Evolutionary conservation across 345 rosid species (phyloP), one percentile per base, ranked within the genome.

Genomic region (Corchorus capsularis): DNA sequence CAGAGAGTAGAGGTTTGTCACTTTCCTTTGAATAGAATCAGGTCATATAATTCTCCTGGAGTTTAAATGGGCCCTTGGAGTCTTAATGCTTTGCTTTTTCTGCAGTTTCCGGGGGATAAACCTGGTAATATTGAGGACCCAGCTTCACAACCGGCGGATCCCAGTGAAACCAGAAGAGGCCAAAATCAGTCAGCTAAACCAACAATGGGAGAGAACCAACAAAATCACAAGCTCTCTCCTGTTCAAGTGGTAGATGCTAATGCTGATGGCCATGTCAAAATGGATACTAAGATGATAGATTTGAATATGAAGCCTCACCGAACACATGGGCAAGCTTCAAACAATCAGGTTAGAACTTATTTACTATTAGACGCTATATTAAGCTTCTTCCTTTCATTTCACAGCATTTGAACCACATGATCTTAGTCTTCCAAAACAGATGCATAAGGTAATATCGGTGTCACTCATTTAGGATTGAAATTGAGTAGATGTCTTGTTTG

Each of bases 71-170:
- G 35, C 27, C 71, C 71, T 73, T 75, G 8, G 57, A 43, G 63
- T 50, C 34, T 64, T 8, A 2, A 16, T 14, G 27, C n/a, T 57
- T 59, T 17, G 15, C 19, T 71, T 71, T 27, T 80, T 60, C 39
- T 82, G 72, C 82, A 94, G 98, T 91, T 92, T 82, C 92, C 94
- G 34, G 96, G 91, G 41, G 88, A 87, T 82, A 90, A 87, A 78
- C 71, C 85, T 17, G 79, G 69, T 43, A 20, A 54, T 69, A 14
- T 35, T 14, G 85, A 80, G 20, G 77, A 75, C 43, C 75, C 71
- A 55, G 73, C 70, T 72, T 54, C 75, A n/a, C 82, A 84, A 65
- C 78, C 85, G 0, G 32, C 43, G 53, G 85, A 83, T 69, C 71
- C 79, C 6, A 80, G 79, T n/a, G 86, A 80, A 75, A 52, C 56